Base-by-base conservation (phyloP, 2,329 filamentous ascomycete genomes). In the Trichoderma endophyticum region DNA sequence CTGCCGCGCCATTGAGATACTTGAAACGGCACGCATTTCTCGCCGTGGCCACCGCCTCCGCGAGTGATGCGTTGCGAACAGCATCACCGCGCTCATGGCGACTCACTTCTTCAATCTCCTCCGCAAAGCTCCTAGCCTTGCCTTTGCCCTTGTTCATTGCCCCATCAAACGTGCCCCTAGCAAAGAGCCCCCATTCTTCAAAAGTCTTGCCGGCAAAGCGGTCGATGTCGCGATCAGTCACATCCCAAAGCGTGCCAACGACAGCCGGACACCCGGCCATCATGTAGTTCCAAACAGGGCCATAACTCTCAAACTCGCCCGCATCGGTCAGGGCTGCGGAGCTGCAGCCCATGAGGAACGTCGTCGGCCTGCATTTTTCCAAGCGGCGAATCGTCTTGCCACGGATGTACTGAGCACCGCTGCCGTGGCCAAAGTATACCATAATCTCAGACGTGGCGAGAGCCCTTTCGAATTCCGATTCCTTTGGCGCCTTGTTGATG, bases 201-300 rank as follows among this genome's bases (percentile, higher is more conserved):
- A 97, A 92, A 3, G 92, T 85, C 30, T 88, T 86, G 39, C 91
- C 90, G 0, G 95, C 93, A 80, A 97, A 97, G 21, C 95, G 92
- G 83, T 99, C 97, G 80, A 98, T 97, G 80, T 99, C 96, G 77
- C 93, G 93, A 80, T 99, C 96, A 11, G 96, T 99, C 64, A 99
- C 96, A 81, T 99, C 96, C 96, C 96, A 99, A 48, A 99, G 85
- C 18, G 95, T 98, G 60, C 94, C 96, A 2, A 98, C 90, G 11
- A 98, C 89, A 0, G 95, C 94, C 4, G 94, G 94, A 76, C 88
- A 90, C 1, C 94, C 95, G 0, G 94, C 95, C 76, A 95, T 90
- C 82, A 99, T 90, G 82, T 98, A 98, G 77, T 95, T 94, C 83
- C 95, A 90, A 28, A 96, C 93, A 71, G 95, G 94, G 1, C 96